Base-by-base conservation (phyloP, 768 basidiomycete species). In the Kwoniella sp. region DNA sequence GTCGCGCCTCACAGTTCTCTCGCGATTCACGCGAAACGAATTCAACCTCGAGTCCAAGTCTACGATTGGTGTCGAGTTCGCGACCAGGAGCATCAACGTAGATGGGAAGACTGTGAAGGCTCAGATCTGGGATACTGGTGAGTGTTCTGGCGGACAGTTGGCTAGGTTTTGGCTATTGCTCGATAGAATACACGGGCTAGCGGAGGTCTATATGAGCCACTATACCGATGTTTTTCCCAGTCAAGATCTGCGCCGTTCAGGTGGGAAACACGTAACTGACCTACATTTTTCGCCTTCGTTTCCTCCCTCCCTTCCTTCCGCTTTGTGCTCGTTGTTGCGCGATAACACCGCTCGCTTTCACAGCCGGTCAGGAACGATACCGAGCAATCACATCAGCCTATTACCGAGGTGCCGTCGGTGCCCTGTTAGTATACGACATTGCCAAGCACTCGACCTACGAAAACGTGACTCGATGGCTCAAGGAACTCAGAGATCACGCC, bases 21-120 rank as follows among this genome's bases (percentile, higher is more conserved):
- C 93, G 83, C 92, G 96, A 78, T 99, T 99, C 87, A 99, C 96
- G 71, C 88, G 94, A 73, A 97, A 97, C 79, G 94, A 98, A 82
- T 99, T 99, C 87, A 96, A 94, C 84, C 85, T 95, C 71, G 96
- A 98, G 79, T 92, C 93, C 48, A 97, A 98, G 84, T 98, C 95
- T 65, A 99, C 96, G 24, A 98, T 99, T 80, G 95, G 96, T 58
- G 95, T 99, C 72, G 95, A 98, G 82, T 99, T 99, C 74, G 96
- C 95, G 2, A 97, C 95, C 46, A 87, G 96, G 76, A 90, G 91
- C 19, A 91, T 92, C 80, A 90, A 85, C 70, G 91, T 98, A n/a
- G 95, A 98, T 78, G 87, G 87, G 44, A 98, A 98, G 87, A 93
- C 88, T 1, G 86, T 99, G 72, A 98, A 98, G 82, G 95, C 95